Percentiles rank a stretch among this genome's conserved stretches.
phyloP scores from a whole-genome alignment of 805 yeast species.

The Sugiyamaella chiloensis region DNA sequence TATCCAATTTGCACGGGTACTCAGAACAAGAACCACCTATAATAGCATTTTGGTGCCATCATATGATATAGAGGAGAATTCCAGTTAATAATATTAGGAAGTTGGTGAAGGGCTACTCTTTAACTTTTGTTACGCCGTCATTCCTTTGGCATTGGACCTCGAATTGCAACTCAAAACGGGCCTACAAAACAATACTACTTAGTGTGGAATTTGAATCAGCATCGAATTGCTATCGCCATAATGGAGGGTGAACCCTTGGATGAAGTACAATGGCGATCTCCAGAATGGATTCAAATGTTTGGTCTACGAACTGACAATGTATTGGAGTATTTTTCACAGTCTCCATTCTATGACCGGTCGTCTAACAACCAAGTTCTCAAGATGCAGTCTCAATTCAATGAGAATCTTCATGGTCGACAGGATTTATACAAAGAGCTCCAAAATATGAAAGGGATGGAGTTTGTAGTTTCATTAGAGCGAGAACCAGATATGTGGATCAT shows the following conservation, averaged over 20 bases:
- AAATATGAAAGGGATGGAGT: conserved; percentile 85
- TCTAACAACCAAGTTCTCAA: conserved; percentile 91
- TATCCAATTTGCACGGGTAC: too few species aligned
- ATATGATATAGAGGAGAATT: too few species aligned
- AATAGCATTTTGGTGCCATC: too few species aligned
- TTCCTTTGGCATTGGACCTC: too few species aligned
- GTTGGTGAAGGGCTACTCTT: too few species aligned
- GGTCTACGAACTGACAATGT: conserved; percentile 84
- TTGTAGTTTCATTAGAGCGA: conserved; percentile 64
- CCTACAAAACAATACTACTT: too few species aligned
- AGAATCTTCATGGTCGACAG: conserved; percentile 39
- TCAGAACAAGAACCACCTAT: too few species aligned
- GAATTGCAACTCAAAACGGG: too few species aligned
- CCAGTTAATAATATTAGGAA: too few species aligned
- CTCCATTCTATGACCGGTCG: conserved; percentile 92
- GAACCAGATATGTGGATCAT: conserved; percentile 95
- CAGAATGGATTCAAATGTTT: conserved; percentile 91
- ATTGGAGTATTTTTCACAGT: conserved; percentile 85
- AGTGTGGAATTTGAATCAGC: too few species aligned
- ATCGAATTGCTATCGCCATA: too few species aligned
- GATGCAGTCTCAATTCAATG: conserved; percentile 90
- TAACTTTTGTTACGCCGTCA: too few species aligned
- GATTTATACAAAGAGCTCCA: conserved; percentile 55
- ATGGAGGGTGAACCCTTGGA: conserved; percentile 46
- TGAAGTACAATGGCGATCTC: conserved; percentile 94